Base-by-base conservation (phyloP, 2,329 filamentous ascomycete species). In the Epichloe bromicola region DNA sequence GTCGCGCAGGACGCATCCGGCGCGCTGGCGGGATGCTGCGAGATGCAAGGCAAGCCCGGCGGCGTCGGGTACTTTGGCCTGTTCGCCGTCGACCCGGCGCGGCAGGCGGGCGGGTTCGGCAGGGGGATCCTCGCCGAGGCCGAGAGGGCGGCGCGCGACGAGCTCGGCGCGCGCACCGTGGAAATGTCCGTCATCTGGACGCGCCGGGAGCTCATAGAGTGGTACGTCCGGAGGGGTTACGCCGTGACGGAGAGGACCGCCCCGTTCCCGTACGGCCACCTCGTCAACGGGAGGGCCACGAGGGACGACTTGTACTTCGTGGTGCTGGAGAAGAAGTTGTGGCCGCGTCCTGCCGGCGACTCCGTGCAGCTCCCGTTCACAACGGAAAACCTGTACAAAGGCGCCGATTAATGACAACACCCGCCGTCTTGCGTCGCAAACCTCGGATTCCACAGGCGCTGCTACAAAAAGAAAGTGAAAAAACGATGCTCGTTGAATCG, bases 221-320 rank as follows among this genome's bases (percentile, higher is more conserved):
- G 71, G 68, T 76, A 76, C 51, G 44, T 63, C 7, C 59, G 71
- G 5, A 58, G 69, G 20, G 74, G 74, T 0, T 76, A 74, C 49
- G 36, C 20, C 17, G 56, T 53, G 49, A 71, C 69, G 4, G 69
- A 66, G 5, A 63, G 68, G 59, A 68, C 57, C 53, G 59, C 54
- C 50, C 67, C 68, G 4, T 75, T 75, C 46, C 73, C 73, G 0
- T 71, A 70, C 40, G 59, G 58, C 1, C 48, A 67, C 2, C 59
- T 70, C n/a, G 60, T 60, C 2, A 66, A 65, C 36, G 68, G 66
- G 1, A 57, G 53, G 53, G 65, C 64, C 1, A 49, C 74, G 55
- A 58, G 67, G 49, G 67, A 74, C 42, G 72, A 74, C 49, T 58
- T 75, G 55, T 64, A 67, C 48, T 74, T 74, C 57, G 55, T 59